phyloP scores from a whole-genome alignment of 2,329 filamentous ascomycete species.

The Acrocalymma vagum region DNA sequence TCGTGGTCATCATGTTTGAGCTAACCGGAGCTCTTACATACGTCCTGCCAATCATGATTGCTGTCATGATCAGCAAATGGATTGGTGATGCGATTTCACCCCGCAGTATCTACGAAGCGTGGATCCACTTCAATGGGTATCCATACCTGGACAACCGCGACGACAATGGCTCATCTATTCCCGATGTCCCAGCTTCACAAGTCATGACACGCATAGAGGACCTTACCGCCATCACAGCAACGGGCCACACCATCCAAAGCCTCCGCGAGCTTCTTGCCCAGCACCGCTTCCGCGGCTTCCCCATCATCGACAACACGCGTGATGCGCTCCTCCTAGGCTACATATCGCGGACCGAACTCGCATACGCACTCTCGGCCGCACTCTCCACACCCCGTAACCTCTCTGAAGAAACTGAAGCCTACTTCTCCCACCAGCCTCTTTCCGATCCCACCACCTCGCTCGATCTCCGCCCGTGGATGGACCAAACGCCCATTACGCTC shows the following conservation, averaged over 20 bases:
- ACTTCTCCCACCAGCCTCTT: constrained; percentile 84
- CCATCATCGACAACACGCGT: constrained; percentile 80
- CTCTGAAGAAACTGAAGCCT: constrained; percentile 76
- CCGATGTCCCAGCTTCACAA: constrained; percentile 84
- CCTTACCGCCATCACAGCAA: constrained; percentile 84
- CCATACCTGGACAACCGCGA: constrained; percentile 94
- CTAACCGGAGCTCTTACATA: constrained; percentile 95
- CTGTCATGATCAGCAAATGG: constrained; percentile 98
- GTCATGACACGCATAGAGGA: constrained; percentile 95
- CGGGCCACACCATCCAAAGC: constrained; percentile 83
- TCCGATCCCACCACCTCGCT: constrained; percentile 77
- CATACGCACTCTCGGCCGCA: constrained; percentile 77
- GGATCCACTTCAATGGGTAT: constrained; percentile 96
- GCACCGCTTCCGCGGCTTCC: constrained; percentile 88
- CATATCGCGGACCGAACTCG: constrained; percentile 89
- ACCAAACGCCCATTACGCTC: constrained; percentile 94
- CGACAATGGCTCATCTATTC: constrained; percentile 67
- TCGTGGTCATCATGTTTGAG: constrained; percentile 99
- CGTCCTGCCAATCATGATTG: constrained; percentile 98
- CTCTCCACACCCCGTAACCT: constrained; percentile 66
- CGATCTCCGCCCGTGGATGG: constrained; percentile 97
- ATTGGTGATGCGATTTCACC: constrained; percentile 94
- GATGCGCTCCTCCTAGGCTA: constrained; percentile 87
- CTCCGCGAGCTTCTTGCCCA: constrained; percentile 75
- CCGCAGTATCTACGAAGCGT: constrained; percentile 94